Conservation (phyloP, 2,329 filamentous ascomycete genomes). For the Trichocomaceae sp. region DNA sequence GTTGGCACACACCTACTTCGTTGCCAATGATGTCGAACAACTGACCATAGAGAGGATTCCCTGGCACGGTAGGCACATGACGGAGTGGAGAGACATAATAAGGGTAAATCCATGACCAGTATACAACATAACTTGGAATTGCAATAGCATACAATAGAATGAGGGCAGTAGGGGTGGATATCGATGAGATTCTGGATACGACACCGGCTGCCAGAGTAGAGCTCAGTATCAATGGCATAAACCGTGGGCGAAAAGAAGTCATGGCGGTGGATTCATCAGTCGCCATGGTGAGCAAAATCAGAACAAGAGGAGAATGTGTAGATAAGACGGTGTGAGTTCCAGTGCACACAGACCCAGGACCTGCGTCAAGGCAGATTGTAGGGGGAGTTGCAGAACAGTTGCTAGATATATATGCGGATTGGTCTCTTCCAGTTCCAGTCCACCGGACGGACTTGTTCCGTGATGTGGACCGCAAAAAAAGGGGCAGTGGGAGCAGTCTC, state of each 20-base stretch:
- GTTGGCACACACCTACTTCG: slow-evolving; percentile 39
- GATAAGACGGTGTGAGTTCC: neutral
- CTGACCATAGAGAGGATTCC: slow-evolving; percentile 40
- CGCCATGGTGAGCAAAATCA: slow-evolving; percentile 10
- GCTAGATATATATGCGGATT: slow-evolving; percentile 5
- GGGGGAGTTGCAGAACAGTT: neutral
- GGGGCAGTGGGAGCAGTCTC: neutral
- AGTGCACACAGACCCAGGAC: neutral
- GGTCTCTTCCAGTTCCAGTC: neutral
- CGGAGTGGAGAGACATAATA: slow-evolving; percentile 39
- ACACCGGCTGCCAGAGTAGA: slow-evolving; percentile 13
- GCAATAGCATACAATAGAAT: slow-evolving; percentile 14
- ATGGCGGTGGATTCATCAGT: neutral
- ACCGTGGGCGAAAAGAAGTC: slow-evolving; percentile 13
- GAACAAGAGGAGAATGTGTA: neutral
- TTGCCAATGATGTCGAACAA: slow-evolving; percentile 38
- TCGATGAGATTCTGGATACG: slow-evolving; percentile 10
- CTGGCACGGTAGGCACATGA: slow-evolving; percentile 38
- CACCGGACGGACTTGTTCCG: neutral
- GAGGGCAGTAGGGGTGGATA: slow-evolving; percentile 12
- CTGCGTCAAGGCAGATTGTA: neutral
- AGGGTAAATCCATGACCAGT: slow-evolving; percentile 32
- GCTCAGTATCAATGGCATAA: slow-evolving; percentile 15
- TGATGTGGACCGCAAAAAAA: neutral
- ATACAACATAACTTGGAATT: slow-evolving; percentile 17